Evolutionary conservation across 1,284 basidiomycete species (phyloP), one percentile per base, ranked within the genome.

Genomic region (Ganoderma meredithae): DNA sequence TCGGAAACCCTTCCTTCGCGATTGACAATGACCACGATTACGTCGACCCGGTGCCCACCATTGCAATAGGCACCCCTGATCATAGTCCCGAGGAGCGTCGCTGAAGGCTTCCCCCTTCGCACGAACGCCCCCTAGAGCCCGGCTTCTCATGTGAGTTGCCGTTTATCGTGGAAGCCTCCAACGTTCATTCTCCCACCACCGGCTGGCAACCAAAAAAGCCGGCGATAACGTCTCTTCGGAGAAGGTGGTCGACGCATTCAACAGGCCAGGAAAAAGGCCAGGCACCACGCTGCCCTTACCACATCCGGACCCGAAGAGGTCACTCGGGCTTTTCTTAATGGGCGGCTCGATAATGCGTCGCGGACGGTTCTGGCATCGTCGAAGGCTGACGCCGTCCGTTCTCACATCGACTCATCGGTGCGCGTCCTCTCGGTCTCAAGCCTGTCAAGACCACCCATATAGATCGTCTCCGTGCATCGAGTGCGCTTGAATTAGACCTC

Each of bases 371-470:
- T 49, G n/a, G 47, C 25, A 49, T 25, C 47, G 47, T 25, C 47
- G 22, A 49, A 49, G 47, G 47, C 22, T 49, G 22, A 25, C 47
- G 10, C 22, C 47, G 12, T 49, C 47, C 1, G 22, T 25, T 49
- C 25, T 49, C 47, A 12, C 47, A 49, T 25, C 47, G 47, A 25
- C 47, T 49, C 47, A 4, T 8, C 13, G 47, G 47, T 25, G 47
- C 47, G 47, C 47, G 27, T 31, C 27, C 2, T 31, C 27, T 31
- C 27, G 27, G 47, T 22, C 44, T 15, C 43, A 47, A 47, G 19
- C 44, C n/a, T 55, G 31, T 33, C 52, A 55, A 55, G 52, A 31
- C 27, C 52, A 55, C 52, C 52, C 52, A 55, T 55, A 55, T 55
- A 55, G 52, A 17, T 33, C 13, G 10, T 31, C 4, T 58, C 55